phyloP scores from a whole-genome alignment of 2,329 filamentous ascomycete genomes.

The Xylaria polymorpha region DNA sequence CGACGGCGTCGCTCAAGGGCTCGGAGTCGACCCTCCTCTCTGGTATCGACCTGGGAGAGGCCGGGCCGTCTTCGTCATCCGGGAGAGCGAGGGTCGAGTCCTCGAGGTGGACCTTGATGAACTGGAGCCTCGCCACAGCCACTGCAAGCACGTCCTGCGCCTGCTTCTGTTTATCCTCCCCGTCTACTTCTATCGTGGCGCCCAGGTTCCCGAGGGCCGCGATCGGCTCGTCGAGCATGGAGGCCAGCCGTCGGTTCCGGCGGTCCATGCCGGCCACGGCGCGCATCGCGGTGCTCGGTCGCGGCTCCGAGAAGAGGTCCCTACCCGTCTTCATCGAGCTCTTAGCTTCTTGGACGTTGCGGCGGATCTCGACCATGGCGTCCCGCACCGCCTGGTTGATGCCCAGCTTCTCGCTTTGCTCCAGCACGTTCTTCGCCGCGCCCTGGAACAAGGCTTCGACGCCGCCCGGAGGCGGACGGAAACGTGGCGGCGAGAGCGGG shows the following conservation, averaged over 20 bases:
- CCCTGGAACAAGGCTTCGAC: slow-evolving; percentile 80
- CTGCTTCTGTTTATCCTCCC: slow-evolving; percentile 58
- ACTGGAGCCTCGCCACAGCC: slow-evolving; percentile 71
- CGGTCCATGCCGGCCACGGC: slow-evolving; percentile 67
- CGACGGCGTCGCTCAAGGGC: slow-evolving; percentile 45
- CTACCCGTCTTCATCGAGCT: slow-evolving; percentile 55
- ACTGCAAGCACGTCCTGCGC: slow-evolving; percentile 67
- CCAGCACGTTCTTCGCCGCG: slow-evolving; percentile 79
- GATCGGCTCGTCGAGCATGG: slow-evolving; percentile 75
- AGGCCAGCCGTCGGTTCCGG: slow-evolving; percentile 74
- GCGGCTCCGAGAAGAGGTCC: slow-evolving; percentile 52
- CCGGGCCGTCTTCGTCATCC: slow-evolving; percentile 47
- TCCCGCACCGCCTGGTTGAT: slow-evolving; percentile 85
- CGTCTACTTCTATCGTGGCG: slow-evolving; percentile 53
- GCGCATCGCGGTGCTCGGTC: slow-evolving; percentile 47
- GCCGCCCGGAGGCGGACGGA: slow-evolving; percentile 65
- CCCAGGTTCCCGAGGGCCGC: slow-evolving; percentile 71
- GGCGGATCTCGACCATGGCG: slow-evolving; percentile 81
- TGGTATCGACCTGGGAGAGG: slow-evolving; percentile 31
- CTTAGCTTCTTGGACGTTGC: slow-evolving; percentile 75
- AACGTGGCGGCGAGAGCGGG: slow-evolving; percentile 61
- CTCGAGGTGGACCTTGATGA: slow-evolving; percentile 71
- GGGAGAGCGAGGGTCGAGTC: slow-evolving; percentile 66
- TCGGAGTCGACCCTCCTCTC: slow-evolving; percentile 37
- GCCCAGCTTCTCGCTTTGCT: slow-evolving; percentile 79